A percentile compares a stretch with the other conserved stretches of the same genome.
phyloP scores from a whole-genome alignment of 2,329 filamentous ascomycete species.

The Trichoderma sp. region DNA sequence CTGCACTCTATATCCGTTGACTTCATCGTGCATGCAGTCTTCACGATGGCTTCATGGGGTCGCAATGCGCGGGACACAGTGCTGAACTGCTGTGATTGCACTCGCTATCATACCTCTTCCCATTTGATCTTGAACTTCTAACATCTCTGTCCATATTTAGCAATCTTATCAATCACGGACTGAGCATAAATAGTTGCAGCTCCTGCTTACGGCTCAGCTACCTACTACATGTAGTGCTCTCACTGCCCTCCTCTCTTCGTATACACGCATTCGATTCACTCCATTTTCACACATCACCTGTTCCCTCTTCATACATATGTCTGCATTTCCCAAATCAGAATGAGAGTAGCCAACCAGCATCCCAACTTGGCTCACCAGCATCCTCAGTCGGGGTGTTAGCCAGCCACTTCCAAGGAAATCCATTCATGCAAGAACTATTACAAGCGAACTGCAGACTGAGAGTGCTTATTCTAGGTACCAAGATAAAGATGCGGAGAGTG shows the following conservation, averaged over 20 bases:
- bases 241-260: background rate
- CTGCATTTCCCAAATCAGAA: too few relatives aligned
- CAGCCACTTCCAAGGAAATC: background rate
- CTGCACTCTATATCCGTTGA: too few relatives aligned
- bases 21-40: background rate
- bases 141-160: too few relatives aligned
- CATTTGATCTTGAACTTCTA: too few relatives aligned
- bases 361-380: too few relatives aligned
- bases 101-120: too few relatives aligned
- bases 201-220: background rate
- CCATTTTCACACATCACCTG: background rate
- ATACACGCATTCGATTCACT: background rate
- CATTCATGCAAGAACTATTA: constrained; percentile 6
- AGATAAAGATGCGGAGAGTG: background rate
- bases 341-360: too few relatives aligned
- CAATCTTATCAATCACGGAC: background rate
- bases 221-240: background rate
- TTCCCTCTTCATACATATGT: background rate
- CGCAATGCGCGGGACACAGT: background rate
- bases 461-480: constrained; percentile 5
- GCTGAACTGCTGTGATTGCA: too few relatives aligned
- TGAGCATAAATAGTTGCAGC: background rate
- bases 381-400: too few relatives aligned
- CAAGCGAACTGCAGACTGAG: constrained; percentile 11
- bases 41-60: constrained; percentile 2